Conservation (phyloP, 164 flowering plant species). For the Umbellularia californica region DNA sequence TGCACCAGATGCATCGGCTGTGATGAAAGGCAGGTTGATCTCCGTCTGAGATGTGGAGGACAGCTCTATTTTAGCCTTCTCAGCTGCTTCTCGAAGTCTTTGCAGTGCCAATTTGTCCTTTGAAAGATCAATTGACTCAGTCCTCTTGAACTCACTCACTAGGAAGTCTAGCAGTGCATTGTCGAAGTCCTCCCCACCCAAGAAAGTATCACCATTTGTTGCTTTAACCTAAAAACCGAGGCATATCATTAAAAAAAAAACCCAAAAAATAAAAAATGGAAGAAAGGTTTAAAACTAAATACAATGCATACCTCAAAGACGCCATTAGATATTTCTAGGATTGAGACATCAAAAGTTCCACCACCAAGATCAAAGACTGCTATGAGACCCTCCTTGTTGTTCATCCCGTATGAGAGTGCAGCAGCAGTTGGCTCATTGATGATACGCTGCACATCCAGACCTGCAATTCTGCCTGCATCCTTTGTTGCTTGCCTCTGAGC, state of each 20-base stretch:
- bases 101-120: slow-evolving; percentile 70
- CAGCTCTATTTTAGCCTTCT: slow-evolving; percentile 74
- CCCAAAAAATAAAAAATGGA: background rate
- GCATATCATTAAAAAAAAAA: too few species aligned
- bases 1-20: slow-evolving; percentile 75
- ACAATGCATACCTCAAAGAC: slow-evolving; percentile 52
- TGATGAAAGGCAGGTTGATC: slow-evolving; percentile 70
- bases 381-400: slow-evolving; percentile 61
- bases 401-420: slow-evolving; percentile 65
- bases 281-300: background rate
- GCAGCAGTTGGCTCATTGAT: slow-evolving; percentile 85
- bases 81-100: slow-evolving; percentile 72
- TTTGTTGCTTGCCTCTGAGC: slow-evolving; percentile 77
- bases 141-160: slow-evolving; percentile 57
- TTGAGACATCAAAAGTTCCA: slow-evolving; percentile 74
- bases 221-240: slow-evolving; percentile 42
- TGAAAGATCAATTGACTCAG: slow-evolving; percentile 57
- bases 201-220: slow-evolving; percentile 76
- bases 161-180: slow-evolving; percentile 56
- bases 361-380: slow-evolving; percentile 84
- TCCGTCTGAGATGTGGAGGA: slow-evolving; percentile 76
- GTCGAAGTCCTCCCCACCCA: slow-evolving; percentile 80
- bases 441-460: slow-evolving; percentile 60
- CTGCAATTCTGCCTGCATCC: slow-evolving; percentile 76
- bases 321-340: slow-evolving; percentile 63